Evolutionary conservation across 345 rosid genomes (phyloP).

Genomic region (Moricandia moricandioides): DNA sequence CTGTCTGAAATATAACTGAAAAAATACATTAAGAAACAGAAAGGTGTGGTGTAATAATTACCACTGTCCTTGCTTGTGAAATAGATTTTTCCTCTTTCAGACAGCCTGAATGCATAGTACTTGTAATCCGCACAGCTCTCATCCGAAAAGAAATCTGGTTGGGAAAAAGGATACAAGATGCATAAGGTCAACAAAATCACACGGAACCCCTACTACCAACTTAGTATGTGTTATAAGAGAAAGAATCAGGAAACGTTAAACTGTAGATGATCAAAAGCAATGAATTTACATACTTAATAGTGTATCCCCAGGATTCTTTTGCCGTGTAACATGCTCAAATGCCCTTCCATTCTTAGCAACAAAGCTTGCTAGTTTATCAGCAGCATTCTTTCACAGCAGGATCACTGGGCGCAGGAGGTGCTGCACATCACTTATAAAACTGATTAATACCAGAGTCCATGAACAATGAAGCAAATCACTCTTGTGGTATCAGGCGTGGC

Average conservation of each 20-base stretch:
- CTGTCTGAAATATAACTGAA: too few relatives aligned
- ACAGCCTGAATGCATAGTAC: constrained; percentile 70
- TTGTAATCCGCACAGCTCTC: constrained; percentile 80
- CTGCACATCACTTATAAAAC: constrained; percentile 99
- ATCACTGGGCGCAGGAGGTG: constrained; percentile 82
- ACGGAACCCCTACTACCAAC: background rate
- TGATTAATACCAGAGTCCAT: constrained; percentile 97
- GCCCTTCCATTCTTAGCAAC: constrained; percentile 99
- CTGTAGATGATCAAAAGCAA: constrained; percentile 1
- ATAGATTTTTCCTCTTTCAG: constrained; percentile 74
- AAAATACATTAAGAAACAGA: too few relatives aligned
- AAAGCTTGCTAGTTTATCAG: constrained; percentile 95
- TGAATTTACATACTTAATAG: constrained; percentile 61
- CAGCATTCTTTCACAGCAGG: constrained; percentile 95
- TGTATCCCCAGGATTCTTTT: constrained; percentile 95
- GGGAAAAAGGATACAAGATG: constrained; percentile 9
- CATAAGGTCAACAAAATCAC: constrained; percentile 5
- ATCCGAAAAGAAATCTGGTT: constrained; percentile 84
- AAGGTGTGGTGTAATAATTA: constrained; percentile 22
- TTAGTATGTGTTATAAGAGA: background rate
- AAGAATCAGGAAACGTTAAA: constrained; percentile 7
- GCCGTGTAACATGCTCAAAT: constrained; percentile 85
- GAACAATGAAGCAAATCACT: constrained; percentile 23
- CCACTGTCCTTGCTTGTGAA: constrained; percentile 54
- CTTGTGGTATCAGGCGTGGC: constrained; percentile 76